These are phyloP conservation scores for Chromosphaera perkinsii DNA, from an alignment of 208 protist genomes.

Conservation along the genomic window DNA sequence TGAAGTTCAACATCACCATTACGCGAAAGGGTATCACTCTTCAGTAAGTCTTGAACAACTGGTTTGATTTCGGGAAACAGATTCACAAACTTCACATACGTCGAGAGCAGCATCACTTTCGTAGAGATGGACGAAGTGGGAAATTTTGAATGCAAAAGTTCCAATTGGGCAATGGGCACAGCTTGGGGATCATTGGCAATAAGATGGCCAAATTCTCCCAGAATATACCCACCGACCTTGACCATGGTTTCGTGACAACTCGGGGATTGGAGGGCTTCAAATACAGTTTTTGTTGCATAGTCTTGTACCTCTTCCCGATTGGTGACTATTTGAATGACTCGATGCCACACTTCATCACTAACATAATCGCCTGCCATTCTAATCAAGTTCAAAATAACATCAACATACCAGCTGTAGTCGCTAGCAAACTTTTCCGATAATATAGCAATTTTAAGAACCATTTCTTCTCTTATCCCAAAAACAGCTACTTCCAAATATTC, in stretches of 20 bases:
- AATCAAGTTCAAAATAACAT: constrained; percentile 90
- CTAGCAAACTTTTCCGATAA: constrained; percentile 87
- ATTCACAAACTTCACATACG: constrained; percentile 90
- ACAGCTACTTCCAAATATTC: constrained; percentile 68
- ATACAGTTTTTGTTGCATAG: constrained; percentile 73
- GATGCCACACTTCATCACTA: constrained; percentile 74
- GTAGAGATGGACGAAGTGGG: constrained; percentile 58
- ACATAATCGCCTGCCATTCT: constrained; percentile 87
- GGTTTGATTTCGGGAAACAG: constrained; percentile 73
- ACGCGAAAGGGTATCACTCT: constrained; percentile 26
- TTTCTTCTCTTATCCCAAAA: constrained; percentile 78
- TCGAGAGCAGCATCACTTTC: constrained; percentile 79
- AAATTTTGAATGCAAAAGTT: constrained; percentile 69
- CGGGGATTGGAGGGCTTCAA: constrained; percentile 39
- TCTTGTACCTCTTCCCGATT: constrained; percentile 89
- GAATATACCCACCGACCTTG: constrained; percentile 74
- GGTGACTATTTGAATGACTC: constrained; percentile 88
- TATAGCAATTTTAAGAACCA: constrained; percentile 88
- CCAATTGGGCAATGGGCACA: constrained; percentile 68
- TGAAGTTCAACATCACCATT: constrained; percentile 86
- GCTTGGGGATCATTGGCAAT: constrained; percentile 81
- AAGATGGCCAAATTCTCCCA: constrained; percentile 93
- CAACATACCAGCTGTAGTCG: constrained; percentile 89
- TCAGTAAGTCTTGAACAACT: constrained; percentile 4
- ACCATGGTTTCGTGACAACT: constrained; percentile 46